Percentiles rank a stretch among this genome's conserved stretches.
Evolutionary conservation across 257 asterid genomes (phyloP).

Genomic region (Vinca minor): DNA sequence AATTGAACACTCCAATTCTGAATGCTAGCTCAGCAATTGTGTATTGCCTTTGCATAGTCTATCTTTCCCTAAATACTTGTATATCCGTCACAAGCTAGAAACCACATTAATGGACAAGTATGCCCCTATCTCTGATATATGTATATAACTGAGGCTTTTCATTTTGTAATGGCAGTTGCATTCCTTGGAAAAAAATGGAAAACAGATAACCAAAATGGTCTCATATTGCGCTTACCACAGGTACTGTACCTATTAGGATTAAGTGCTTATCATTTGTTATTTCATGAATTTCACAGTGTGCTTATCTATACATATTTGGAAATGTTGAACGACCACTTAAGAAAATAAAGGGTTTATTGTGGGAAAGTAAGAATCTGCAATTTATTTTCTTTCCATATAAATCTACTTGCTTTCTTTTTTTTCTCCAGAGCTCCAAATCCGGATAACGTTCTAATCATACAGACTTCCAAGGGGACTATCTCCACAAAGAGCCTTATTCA

Average conservation of each 20-base stretch:
- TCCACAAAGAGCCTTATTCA: conserved; percentile 73
- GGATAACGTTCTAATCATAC: conserved; percentile 79
- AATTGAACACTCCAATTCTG: neutral
- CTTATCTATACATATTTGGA: neutral
- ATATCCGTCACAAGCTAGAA: neutral
- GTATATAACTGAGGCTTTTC: neutral
- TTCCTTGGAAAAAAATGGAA: conserved; percentile 87
- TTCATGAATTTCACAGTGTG: neutral
- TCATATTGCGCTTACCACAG: conserved; percentile 96
- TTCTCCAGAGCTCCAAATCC: conserved; percentile 74
- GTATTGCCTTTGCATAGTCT: neutral
- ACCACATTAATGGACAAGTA: neutral
- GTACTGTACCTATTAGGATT: conserved; percentile 29
- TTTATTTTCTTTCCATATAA: neutral
- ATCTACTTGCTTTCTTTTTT: conserved; percentile 8
- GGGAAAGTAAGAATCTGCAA: neutral
- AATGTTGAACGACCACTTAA: neutral
- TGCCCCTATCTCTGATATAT: neutral
- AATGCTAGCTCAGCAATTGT: neutral
- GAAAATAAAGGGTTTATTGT: neutral
- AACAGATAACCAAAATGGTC: conserved; percentile 82
- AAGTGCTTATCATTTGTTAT: neutral
- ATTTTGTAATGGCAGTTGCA: conserved; percentile 68
- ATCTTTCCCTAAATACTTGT: neutral
- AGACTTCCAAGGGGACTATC: conserved; percentile 79